phyloP scores from a whole-genome alignment of 306 rosid species.

The barrel medic (Medicago truncatula) region MtrunA17r5.0-ANR NC_053044.1:58092001-58092500 shows the following conservation, averaged over 20 bases:
- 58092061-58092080: not conserved
- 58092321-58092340: not conserved
- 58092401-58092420: no score
- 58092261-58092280: slow-evolving; percentile 6
- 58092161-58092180: not conserved
- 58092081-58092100: not conserved
- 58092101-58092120: not conserved
- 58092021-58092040: not conserved
- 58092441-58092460: no score
- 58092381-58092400: not conserved
- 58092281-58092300: slow-evolving; percentile 33
- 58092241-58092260: slow-evolving; percentile 27
- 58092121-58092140: slow-evolving; percentile 20
- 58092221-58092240: slow-evolving; percentile 23
- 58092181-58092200: slow-evolving; percentile 28
- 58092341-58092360: not conserved
- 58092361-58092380: not conserved
- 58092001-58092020: not conserved
- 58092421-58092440: no score
- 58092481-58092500: no score
- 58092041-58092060: not conserved
- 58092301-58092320: slow-evolving; percentile 5
- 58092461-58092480: no score
- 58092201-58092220: slow-evolving; percentile 36
- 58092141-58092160: slow-evolving; percentile 31